Evolutionary conservation across 495 filamentous ascomycete genomes (phyloP).

Genomic region (Penicillium riverlandense): DNA sequence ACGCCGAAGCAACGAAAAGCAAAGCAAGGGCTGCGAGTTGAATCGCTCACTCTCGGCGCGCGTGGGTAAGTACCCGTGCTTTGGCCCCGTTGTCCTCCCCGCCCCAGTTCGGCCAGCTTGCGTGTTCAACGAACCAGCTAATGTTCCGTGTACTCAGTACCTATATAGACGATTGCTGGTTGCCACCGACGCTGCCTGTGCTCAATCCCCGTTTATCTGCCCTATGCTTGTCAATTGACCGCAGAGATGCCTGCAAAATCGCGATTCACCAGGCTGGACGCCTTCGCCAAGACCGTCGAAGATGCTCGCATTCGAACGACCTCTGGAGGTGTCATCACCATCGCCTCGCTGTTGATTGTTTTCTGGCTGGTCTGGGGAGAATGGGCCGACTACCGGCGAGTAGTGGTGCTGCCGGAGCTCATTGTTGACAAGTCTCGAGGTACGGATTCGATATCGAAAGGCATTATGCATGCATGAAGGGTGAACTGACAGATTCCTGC

Average conservation of each 20-base stretch:
- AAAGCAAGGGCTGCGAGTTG: constrained; percentile 6
- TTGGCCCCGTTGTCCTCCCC: not conserved
- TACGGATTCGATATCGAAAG: constrained; percentile 23
- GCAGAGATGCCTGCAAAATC: constrained; percentile 52
- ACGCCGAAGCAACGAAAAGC: not conserved
- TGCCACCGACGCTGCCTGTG: not conserved
- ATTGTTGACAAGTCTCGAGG: constrained; percentile 95
- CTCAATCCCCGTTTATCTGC: not conserved
- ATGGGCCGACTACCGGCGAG: constrained; percentile 85
- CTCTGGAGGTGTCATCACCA: constrained; percentile 89
- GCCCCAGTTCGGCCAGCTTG: constrained; percentile 3
- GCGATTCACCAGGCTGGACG: constrained; percentile 91
- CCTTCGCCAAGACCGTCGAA: constrained; percentile 98
- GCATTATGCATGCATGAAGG: not conserved
- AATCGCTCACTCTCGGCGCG: not conserved
- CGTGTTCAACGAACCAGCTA: constrained; percentile 11
- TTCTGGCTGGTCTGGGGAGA: constrained; percentile 88
- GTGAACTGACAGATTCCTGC: not conserved
- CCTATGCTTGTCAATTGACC: constrained; percentile 24
- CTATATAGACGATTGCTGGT: too few relatives aligned
- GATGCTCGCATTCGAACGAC: constrained; percentile 98
- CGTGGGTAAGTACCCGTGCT: not conserved
- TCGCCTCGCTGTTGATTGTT: constrained; percentile 79
- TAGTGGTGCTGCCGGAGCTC: constrained; percentile 84
- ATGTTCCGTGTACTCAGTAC: not conserved